Evolutionary conservation across 1,139 yeast species (phyloP).

Genomic region (Nakaseomyces sp.): DNA sequence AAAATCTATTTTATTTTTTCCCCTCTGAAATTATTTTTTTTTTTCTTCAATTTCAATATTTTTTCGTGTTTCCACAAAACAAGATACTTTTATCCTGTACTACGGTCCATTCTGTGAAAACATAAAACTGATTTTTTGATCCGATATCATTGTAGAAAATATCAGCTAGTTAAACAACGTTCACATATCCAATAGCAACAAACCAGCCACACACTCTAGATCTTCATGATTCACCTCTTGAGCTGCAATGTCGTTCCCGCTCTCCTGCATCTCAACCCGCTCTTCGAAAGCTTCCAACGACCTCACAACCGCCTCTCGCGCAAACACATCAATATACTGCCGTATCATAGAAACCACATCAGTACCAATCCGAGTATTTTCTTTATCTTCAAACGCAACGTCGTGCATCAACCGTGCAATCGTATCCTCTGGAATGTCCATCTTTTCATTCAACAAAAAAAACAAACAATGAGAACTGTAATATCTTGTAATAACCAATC

Average conservation of each 20-base stretch:
- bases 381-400: slow-evolving; percentile 40
- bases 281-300: slow-evolving; percentile 42
- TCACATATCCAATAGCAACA: slow-evolving; percentile 27
- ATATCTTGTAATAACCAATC: too few species aligned
- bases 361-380: slow-evolving; percentile 43
- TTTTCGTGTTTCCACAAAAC: too few species aligned
- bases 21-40: too few species aligned
- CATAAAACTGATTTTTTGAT: too few species aligned
- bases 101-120: neutral
- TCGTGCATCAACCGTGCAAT: slow-evolving; percentile 49
- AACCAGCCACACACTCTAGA: slow-evolving; percentile 27
- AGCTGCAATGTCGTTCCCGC: slow-evolving; percentile 21
- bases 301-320: slow-evolving; percentile 55
- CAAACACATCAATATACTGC: slow-evolving; percentile 51
- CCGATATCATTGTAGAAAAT: too few species aligned
- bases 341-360: slow-evolving; percentile 44
- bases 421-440: slow-evolving; percentile 36
- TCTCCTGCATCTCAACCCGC: slow-evolving; percentile 34
- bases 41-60: too few species aligned
- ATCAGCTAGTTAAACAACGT: too few species aligned
- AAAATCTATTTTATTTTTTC: too few species aligned
- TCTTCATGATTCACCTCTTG: slow-evolving; percentile 23
- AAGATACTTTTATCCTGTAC: too few species aligned
- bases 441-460: too few species aligned
- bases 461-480: too few species aligned